Base-by-base conservation (phyloP, 768 basidiomycete species). In the Tylopilus subfusipes region DNA sequence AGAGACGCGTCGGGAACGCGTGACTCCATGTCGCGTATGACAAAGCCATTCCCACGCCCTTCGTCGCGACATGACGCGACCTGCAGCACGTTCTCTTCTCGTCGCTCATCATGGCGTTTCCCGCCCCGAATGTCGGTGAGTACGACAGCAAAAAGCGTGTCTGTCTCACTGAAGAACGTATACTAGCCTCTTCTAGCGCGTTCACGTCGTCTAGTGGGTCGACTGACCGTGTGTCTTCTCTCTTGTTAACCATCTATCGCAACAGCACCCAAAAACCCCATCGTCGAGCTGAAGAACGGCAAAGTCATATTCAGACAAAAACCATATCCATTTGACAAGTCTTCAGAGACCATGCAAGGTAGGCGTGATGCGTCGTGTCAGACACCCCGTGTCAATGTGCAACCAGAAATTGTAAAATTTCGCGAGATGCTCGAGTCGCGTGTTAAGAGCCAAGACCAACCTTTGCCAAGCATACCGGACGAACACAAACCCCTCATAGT, bases 301-400 rank as follows among this genome's bases (percentile, higher is more conserved):
- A 93, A 85, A 67, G 79, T 88, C 4, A 58, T 82, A 12, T 84
- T 91, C 64, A 88, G 80, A 69, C 90, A 93, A 75, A 92, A 89
- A 69, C 72, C 78, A 16, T 63, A 85, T 31, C 82, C 86, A 0
- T 81, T 89, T 46, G 88, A 91, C 72, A 90, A 90, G 68, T 77
- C 83, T 61, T 87, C 86, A 7, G 88, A 91, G 66, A 90, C 90
- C 16, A 78, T 93, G 63, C 86, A 88, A 78, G 90, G 91, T 87
- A 54, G 45, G 78, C 66, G 49, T 47, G 12, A 39, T 42, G 22
- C 29, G 14, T 30, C 0, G 19, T 29, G 19, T 49, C 29, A 7
- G 47, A 2, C 31, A 31, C 13, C 24, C 30, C 13, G 12, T 51
- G 4, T 49, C 42, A 57, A 65, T 34, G 19, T 49, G 14, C 42